Evolutionary conservation across 768 basidiomycete genomes (phyloP).

Genomic region (Tylopilus intermedius): DNA sequence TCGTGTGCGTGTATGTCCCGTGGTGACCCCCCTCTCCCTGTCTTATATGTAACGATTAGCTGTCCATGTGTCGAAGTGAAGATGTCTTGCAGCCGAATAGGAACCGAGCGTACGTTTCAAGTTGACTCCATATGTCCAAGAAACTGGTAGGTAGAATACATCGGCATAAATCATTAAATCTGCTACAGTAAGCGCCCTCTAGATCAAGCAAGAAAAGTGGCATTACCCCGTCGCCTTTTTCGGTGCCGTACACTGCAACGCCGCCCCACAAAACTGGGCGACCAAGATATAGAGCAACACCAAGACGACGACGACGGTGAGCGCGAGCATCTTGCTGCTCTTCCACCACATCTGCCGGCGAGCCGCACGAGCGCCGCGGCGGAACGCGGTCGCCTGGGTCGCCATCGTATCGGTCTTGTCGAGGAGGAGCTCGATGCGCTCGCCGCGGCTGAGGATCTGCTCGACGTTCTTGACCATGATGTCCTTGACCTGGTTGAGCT

Average conservation of each 20-base stretch:
- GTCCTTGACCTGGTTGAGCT: conserved; percentile 87
- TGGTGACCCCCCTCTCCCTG: conserved; percentile 5
- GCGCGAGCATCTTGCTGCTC: conserved; percentile 62
- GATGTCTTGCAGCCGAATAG: background rate
- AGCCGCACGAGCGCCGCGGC: conserved; percentile 79
- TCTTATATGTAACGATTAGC: conserved; percentile 13
- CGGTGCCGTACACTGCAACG: conserved; percentile 53
- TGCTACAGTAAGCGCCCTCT: conserved; percentile 9
- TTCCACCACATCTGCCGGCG: conserved; percentile 89
- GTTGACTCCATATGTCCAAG: background rate
- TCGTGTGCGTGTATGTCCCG: conserved; percentile 9
- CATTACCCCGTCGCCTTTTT: background rate
- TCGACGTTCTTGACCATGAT: conserved; percentile 99
- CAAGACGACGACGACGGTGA: conserved; percentile 68
- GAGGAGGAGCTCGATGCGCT: conserved; percentile 91
- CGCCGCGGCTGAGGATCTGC: conserved; percentile 89
- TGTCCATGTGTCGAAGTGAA: background rate
- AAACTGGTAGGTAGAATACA: conserved; percentile 9
- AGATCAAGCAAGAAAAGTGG: background rate
- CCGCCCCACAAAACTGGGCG: conserved; percentile 87
- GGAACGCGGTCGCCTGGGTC: conserved; percentile 89
- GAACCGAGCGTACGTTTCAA: background rate
- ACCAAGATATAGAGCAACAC: conserved; percentile 75
- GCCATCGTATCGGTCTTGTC: conserved; percentile 97
- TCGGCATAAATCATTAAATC: conserved; percentile 1